Evolutionary conservation across 1,139 yeast genomes (phyloP), one percentile per base, ranked within the genome.

Genomic region (Debaryomycetaceae sp.): DNA sequence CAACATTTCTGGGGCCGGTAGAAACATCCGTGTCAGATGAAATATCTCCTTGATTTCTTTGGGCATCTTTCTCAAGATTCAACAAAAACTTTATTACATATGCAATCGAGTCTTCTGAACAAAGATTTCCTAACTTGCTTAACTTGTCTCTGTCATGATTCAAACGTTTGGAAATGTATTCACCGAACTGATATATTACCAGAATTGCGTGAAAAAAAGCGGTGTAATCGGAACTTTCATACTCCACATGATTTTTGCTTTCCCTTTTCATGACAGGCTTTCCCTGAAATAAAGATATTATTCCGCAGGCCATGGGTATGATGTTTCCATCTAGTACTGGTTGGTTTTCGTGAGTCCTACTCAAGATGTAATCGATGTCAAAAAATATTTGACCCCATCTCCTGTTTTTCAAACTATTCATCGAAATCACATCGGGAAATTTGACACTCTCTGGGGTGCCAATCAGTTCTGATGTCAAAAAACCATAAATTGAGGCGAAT

Each of bases 171-270:
- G 87, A 81, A 27, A 79, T 66, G 39, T 67, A 70, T 47, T 83
- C 87, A 0, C 82, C 76, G 55, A 84, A 78, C 44, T 84, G 84
- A 22, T 84, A 80, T 5, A 85, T 76, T 7, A 83, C 84, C 59
- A 82, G 87, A 50, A 85, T 81, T 31, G 90, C 83, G 51, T 87
- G 87, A 63, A 88, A 88, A 56, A 81, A 88, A 0, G 87, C 80
- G 0, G 93, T 83, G 73, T 93, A 91, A 44, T 87, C 90, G 20
- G 88, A 89, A 39, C 84, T 84, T 58, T 93, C 99, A 59, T 87
- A 93, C 58, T 91, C 97, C 9, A 93, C 89, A 61, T 93, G 99
- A 47, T 81, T 83, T 11, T 78, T 74, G n/a, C 81, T 80, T 57
- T 89, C 96, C 50, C 98, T 74, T 52, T 75, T 78, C 56, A 89